Evolutionary conservation across 1,139 yeast species (phyloP), one percentile per base, ranked within the genome.

Genomic region (Debaryomyces singareniensis): DNA sequence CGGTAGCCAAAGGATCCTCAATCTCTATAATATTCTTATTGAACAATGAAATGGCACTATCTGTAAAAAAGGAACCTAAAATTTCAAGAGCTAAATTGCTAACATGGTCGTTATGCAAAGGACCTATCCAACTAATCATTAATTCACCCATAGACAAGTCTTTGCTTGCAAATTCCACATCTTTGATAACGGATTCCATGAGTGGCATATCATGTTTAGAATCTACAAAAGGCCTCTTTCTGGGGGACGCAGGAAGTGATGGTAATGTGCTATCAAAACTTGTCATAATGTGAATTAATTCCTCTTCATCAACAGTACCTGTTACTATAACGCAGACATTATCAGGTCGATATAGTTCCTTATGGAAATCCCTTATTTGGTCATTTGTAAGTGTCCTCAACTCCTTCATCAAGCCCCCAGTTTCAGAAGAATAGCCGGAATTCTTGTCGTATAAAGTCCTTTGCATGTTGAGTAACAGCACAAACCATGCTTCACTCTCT

Each of bases 361-460:
- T 60, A 53, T 93, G 97, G 49, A 86, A 93, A 12, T 75, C 57
- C 41, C 79, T 68, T 39, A 93, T 91, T 31, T 80, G 78, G 1
- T 78, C 82, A 44, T 78, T 80, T 2, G 83, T 71, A 43, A 93
- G 66, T 5, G 65, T 68, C 36, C 97, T 74, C 40, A 93, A 68
- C 37, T 85, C 87, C 12, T 71, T 67, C 60, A 86, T 76, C 26
- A 86, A 58, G 0, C 99, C 99, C 28, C 99, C 98, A 5, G 98
- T 89, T 53, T 93, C 96, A 4, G 94, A 79, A 5, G 91, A 74
- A 48, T 87, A 93, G 2, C 95, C 96, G 16, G 91, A 80, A 3
- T 69, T 60, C 10, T 65, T 50, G 3, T 68, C 60, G 44, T 75
- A 87, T 39, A 87, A 51, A 1, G 71, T 48, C 45, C 79, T 70